These are phyloP conservation scores for Bretziella fagacearum DNA, from an alignment of 2,329 filamentous ascomycete species.

Conservation along the genomic window DNA sequence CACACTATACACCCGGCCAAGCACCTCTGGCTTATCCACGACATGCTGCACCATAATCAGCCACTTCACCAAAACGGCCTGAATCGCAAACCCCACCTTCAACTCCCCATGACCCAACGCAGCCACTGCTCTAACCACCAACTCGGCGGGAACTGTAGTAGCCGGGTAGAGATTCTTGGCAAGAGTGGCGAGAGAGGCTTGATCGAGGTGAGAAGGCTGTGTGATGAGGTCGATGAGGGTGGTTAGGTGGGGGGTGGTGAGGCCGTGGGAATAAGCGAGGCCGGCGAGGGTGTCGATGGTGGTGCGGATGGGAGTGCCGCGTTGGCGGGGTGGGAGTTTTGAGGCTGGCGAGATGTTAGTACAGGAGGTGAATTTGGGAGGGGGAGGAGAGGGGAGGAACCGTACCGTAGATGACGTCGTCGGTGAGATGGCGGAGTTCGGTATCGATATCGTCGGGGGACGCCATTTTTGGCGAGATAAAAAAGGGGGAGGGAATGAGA, in stretches of 20 bases:
- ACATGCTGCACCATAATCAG: slow-evolving; percentile 58
- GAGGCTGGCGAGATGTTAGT: slow-evolving; percentile 28
- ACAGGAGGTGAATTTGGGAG: not conserved
- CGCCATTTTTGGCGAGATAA: slow-evolving; percentile 4
- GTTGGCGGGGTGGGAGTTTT: slow-evolving; percentile 46
- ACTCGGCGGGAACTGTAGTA: slow-evolving; percentile 40
- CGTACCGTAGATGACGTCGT: slow-evolving; percentile 22
- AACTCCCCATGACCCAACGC: slow-evolving; percentile 60
- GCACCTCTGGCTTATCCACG: slow-evolving; percentile 42
- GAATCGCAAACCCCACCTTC: slow-evolving; percentile 55
- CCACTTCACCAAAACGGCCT: slow-evolving; percentile 60
- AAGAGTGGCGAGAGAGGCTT: slow-evolving; percentile 51
- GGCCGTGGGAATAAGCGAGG: slow-evolving; percentile 49
- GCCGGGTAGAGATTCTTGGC: slow-evolving; percentile 62
- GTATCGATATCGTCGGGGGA: slow-evolving; percentile 18
- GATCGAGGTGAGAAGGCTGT: slow-evolving; percentile 52
- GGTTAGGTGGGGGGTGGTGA: slow-evolving; percentile 42
- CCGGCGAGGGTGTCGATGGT: slow-evolving; percentile 46
- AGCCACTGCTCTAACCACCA: slow-evolving; percentile 50
- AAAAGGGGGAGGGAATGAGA: not conserved
- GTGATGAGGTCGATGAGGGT: slow-evolving; percentile 51
- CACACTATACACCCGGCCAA: slow-evolving; percentile 56
- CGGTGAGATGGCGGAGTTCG: slow-evolving; percentile 23
- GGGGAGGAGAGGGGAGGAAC: not conserved
- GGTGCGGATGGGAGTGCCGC: slow-evolving; percentile 43